These are phyloP conservation scores for Colletotrichum navitas DNA, from an alignment of 2,329 filamentous ascomycete genomes.

Conservation along the genomic window DNA sequence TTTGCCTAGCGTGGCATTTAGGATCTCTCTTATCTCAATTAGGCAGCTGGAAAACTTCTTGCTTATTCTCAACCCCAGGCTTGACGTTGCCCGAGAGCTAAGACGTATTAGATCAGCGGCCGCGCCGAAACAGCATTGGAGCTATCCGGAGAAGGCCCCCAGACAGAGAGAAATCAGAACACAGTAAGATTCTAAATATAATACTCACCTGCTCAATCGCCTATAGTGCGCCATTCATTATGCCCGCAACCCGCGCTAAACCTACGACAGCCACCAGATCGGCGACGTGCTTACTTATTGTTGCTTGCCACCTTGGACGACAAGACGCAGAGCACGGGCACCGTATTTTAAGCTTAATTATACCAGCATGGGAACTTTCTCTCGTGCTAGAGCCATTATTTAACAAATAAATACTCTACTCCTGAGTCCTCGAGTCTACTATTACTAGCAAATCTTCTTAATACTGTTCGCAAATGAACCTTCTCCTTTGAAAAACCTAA, in stretches of 20 bases:
- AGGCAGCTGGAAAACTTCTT: not conserved
- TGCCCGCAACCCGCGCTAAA: not conserved
- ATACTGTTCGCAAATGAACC: not conserved
- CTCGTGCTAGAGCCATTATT: not conserved
- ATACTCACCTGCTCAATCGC: not conserved
- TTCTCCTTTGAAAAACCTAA: not conserved
- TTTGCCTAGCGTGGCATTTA: not conserved
- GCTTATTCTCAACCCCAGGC: not conserved
- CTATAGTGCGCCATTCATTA: not conserved
- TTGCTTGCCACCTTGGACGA: not conserved
- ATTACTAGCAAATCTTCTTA: not conserved
- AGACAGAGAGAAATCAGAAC: not conserved
- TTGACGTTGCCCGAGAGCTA: not conserved
- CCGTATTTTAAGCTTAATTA: not conserved
- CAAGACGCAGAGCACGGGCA: not conserved
- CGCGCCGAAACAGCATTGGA: not conserved
- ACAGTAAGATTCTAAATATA: not conserved
- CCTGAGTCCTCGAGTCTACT: not conserved
- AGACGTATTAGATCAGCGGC: not conserved
- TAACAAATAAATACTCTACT: not conserved
- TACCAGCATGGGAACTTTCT: not conserved
- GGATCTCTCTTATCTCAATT: conserved; percentile 4
- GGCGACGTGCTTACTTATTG: not conserved
- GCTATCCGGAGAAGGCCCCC: not conserved
- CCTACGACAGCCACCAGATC: not conserved